Conservation (phyloP, 2,329 filamentous ascomycete genomes). For the Microsporum audouinii region DNA sequence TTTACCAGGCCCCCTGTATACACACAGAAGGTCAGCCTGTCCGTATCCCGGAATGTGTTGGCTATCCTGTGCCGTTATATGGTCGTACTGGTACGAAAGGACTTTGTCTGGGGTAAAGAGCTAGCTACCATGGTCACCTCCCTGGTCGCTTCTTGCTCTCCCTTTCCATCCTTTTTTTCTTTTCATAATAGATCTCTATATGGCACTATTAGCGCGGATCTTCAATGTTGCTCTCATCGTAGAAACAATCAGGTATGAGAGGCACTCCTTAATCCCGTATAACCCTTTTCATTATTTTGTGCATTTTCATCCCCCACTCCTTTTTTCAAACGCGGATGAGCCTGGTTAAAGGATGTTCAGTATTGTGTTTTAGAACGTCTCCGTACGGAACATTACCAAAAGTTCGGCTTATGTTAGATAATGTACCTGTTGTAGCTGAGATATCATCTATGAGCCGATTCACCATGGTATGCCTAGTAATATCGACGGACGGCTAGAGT, state of each 20-base stretch:
- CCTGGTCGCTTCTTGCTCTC: background rate
- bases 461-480: too few relatives aligned
- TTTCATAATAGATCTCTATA: background rate
- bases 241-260: background rate
- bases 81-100: background rate
- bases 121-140: background rate
- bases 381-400: background rate
- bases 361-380: background rate
- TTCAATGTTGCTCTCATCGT: background rate
- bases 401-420: background rate
- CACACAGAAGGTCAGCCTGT: background rate
- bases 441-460: background rate
- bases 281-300: background rate
- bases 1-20: background rate
- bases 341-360: background rate
- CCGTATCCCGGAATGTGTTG: background rate
- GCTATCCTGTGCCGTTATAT: background rate
- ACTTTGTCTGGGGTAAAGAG: background rate
- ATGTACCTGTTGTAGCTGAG: background rate
- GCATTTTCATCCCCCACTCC: background rate
- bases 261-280: background rate
- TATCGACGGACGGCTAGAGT: too few relatives aligned
- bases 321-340: background rate
- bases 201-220: background rate
- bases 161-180: background rate